phyloP scores from a whole-genome alignment of 257 asterid species.

The Primulina tabacum region DNA sequence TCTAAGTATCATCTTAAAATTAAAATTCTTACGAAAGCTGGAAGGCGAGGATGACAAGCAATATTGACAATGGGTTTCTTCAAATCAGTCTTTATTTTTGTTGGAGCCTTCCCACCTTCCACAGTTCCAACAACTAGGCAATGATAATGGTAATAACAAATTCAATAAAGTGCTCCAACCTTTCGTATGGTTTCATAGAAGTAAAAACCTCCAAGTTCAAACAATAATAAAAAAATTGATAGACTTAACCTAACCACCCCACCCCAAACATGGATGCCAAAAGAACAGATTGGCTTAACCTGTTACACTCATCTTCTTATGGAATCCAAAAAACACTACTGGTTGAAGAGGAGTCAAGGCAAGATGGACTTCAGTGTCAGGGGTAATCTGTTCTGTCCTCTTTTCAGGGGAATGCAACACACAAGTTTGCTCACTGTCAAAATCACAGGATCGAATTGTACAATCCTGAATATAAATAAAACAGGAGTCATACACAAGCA shows the following conservation, averaged over 20 bases:
- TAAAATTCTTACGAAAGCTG: constrained; percentile 66
- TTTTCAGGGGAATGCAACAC: constrained; percentile 98
- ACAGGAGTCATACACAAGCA: constrained; percentile 26
- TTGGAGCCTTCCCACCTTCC: constrained; percentile 98
- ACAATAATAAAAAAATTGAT: background rate
- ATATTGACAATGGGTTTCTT: constrained; percentile 97
- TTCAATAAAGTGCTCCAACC: constrained; percentile 28
- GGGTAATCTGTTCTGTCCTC: constrained; percentile 85
- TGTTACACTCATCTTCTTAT: constrained; percentile 98
- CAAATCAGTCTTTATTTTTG: constrained; percentile 96
- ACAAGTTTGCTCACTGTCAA: constrained; percentile 92
- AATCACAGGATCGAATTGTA: constrained; percentile 94
- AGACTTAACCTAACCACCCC: background rate
- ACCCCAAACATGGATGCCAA: background rate
- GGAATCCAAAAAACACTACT: constrained; percentile 95
- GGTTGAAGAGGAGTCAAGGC: constrained; percentile 98
- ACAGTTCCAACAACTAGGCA: constrained; percentile 93
- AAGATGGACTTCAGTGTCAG: constrained; percentile 96
- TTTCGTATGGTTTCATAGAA: background rate
- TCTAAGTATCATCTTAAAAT: constrained; percentile 23
- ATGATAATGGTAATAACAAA: constrained; percentile 23
- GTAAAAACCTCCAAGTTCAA: constrained; percentile 6
- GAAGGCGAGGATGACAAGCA: constrained; percentile 99
- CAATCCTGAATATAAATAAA: constrained; percentile 62
- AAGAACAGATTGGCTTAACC: constrained; percentile 41